Percentiles rank a stretch among this genome's conserved stretches.
Evolutionary conservation across 2,329 filamentous ascomycete species (phyloP).

Genomic region (Fusarium sp.): DNA sequence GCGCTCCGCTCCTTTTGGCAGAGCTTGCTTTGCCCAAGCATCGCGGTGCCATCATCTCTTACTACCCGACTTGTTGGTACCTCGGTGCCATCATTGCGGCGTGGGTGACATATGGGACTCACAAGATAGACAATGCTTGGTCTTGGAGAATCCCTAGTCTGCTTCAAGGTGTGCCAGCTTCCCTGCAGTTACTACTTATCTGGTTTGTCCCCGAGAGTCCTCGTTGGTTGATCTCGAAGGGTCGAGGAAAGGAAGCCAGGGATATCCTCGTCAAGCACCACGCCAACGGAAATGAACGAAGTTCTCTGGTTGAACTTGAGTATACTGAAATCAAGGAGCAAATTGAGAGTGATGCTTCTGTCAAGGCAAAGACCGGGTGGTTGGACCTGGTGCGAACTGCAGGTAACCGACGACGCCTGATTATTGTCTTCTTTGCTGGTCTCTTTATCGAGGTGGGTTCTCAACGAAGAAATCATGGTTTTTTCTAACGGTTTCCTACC

Average conservation of each 20-base stretch:
- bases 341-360: background rate
- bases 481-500: background rate
- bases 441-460: background rate
- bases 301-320: background rate
- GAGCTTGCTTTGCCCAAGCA: background rate
- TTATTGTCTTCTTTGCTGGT: background rate
- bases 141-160: background rate
- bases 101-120: background rate
- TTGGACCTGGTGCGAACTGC: background rate
- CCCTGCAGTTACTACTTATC: background rate
- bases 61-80: background rate
- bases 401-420: background rate
- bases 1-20: background rate
- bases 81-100: background rate
- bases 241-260: background rate
- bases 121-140: background rate
- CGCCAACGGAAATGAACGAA: background rate
- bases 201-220: background rate
- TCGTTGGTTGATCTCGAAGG: background rate
- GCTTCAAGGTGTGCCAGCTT: background rate
- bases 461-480: background rate
- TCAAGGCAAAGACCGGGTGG: background rate
- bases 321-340: background rate
- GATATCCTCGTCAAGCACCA: background rate
- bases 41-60: background rate